These are phyloP conservation scores for Coffea canephora DNA, from an alignment of 257 asterid species.

Conservation along the genomic window DNA sequence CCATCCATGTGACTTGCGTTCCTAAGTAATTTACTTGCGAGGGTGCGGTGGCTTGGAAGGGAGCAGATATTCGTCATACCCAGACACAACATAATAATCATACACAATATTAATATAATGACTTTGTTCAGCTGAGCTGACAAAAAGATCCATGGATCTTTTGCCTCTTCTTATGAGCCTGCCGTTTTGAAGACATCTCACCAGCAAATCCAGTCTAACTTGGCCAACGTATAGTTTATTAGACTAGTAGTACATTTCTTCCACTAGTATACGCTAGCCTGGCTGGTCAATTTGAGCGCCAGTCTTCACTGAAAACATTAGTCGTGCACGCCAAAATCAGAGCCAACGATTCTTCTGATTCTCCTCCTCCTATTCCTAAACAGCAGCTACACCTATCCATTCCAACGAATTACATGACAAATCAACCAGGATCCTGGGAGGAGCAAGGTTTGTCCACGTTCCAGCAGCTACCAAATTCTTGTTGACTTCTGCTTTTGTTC, in stretches of 20 bases:
- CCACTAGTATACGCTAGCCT: not conserved
- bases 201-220: conserved; percentile 13
- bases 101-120: too few species aligned
- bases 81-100: not conserved
- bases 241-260: too few species aligned
- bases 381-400: not conserved
- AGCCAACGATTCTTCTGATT: not conserved
- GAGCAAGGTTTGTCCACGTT: not conserved
- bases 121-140: too few species aligned
- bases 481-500: not conserved
- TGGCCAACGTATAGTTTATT: not conserved
- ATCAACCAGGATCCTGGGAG: not conserved
- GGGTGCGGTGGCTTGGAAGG: not conserved
- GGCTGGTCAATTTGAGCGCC: not conserved
- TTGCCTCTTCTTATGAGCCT: conserved; percentile 5
- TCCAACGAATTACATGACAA: not conserved
- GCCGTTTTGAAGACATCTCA: not conserved
- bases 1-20: conserved; percentile 62
- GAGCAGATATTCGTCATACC: not conserved
- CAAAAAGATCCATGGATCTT: not conserved
- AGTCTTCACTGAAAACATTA: not conserved
- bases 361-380: not conserved
- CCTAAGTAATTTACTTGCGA: conserved; percentile 25
- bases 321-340: conserved; percentile 25
- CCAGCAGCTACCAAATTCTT: not conserved